Percentiles rank a stretch among this genome's conserved stretches.
phyloP scores from a whole-genome alignment of 768 basidiomycete genomes.

The Pisolithus albus region DNA sequence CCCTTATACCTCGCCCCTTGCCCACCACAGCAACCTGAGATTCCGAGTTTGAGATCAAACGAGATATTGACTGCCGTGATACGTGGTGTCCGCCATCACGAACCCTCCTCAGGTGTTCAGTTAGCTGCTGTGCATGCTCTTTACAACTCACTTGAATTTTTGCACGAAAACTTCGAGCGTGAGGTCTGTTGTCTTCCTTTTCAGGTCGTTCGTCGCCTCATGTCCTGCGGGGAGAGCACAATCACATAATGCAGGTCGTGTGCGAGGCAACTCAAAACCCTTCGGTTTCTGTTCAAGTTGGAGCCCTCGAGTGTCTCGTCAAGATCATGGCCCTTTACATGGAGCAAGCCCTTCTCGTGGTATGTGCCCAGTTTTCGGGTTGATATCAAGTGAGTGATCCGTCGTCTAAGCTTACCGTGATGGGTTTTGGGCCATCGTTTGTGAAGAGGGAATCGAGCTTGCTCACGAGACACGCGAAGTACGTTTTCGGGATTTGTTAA shows the following conservation, averaged over 20 bases:
- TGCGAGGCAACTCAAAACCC: too few species aligned
- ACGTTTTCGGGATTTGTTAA: too few species aligned
- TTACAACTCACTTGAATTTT: too few species aligned
- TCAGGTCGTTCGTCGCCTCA: too few species aligned
- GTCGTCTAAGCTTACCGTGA: constrained; percentile 71
- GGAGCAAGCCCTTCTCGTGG: constrained; percentile 97
- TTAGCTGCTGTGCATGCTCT: too few species aligned
- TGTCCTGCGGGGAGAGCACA: too few species aligned
- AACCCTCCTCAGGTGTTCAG: constrained; percentile 85
- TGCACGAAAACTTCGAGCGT: too few species aligned
- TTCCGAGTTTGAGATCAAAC: constrained; percentile 82
- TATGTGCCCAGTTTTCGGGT: constrained; percentile 36
- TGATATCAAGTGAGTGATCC: constrained; percentile 12
- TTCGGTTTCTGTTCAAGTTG: constrained; percentile 78
- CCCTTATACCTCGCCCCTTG: constrained; percentile 8
- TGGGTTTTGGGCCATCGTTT: constrained; percentile 99
- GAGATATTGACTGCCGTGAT: constrained; percentile 98
- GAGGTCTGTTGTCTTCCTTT: too few species aligned
- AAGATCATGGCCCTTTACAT: constrained; percentile 98
- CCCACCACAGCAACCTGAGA: constrained; percentile 74
- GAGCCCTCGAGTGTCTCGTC: constrained; percentile 91
- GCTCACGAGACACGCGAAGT: too few species aligned
- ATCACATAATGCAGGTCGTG: too few species aligned
- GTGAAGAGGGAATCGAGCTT: too few species aligned
- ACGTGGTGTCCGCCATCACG: constrained; percentile 95